Conservation (phyloP, 768 basidiomycete genomes). For the Leccinum obscurum region DNA sequence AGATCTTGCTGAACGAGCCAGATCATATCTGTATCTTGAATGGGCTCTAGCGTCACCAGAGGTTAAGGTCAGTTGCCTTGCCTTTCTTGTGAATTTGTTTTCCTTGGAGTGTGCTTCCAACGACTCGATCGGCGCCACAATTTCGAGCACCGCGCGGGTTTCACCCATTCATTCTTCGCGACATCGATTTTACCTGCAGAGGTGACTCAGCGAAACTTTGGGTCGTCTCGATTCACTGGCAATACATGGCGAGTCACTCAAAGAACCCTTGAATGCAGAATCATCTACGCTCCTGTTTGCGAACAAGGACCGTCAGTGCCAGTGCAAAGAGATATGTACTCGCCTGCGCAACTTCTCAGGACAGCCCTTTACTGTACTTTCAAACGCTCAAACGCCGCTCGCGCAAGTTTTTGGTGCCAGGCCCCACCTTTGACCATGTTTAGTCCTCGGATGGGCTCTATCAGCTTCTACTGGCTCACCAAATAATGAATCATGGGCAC, state of each 20-base stretch:
- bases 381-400: constrained; percentile 3
- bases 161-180: not conserved
- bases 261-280: not conserved
- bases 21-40: no score
- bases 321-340: constrained; percentile 2
- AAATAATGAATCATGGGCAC: not conserved
- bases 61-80: not conserved
- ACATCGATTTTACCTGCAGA: not conserved
- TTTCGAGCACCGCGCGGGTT: not conserved
- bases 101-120: no score
- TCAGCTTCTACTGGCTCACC: no score
- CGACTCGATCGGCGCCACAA: not conserved
- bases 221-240: not conserved
- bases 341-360: constrained; percentile 2
- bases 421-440: not conserved
- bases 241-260: not conserved
- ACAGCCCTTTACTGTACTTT: not conserved
- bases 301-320: not conserved
- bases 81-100: not conserved
- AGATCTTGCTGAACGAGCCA: no score
- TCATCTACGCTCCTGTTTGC: not conserved
- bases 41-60: no score
- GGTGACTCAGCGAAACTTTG: not conserved
- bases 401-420: not conserved
- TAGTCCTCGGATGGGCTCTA: not conserved